These are phyloP conservation scores for Lactarius hatsudake DNA, from an alignment of 768 basidiomycete species.

Conservation along the genomic window DNA sequence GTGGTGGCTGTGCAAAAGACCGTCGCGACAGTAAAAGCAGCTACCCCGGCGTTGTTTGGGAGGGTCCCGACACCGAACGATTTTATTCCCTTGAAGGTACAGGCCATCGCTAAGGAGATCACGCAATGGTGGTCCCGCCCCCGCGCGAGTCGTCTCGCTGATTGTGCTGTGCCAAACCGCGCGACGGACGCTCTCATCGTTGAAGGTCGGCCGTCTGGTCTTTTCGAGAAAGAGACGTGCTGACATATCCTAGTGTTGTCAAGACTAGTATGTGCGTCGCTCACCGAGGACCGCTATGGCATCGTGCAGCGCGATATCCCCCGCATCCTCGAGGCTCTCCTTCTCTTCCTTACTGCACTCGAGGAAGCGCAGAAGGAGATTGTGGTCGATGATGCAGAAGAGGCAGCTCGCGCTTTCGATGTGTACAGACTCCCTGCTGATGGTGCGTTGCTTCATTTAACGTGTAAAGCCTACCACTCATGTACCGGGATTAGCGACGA, in stretches of 20 bases:
- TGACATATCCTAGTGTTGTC: conserved; percentile 52
- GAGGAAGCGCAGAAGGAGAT: conserved; percentile 64
- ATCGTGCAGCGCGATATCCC: conserved; percentile 85
- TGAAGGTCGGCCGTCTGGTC: conserved; percentile 45
- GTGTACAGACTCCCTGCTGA: conserved; percentile 52
- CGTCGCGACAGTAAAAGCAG: conserved; percentile 29
- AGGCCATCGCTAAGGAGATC: conserved; percentile 31
- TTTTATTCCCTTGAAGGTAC: conserved; percentile 35
- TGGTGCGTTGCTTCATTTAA: conserved; percentile 44
- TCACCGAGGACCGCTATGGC: conserved; percentile 79
- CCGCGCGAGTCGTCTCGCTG: conserved; percentile 50
- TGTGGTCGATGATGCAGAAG: conserved; percentile 40
- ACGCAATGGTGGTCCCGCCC: conserved; percentile 57
- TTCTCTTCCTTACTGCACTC: conserved; percentile 61
- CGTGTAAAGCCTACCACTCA: not conserved
- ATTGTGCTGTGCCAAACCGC: conserved; percentile 54
- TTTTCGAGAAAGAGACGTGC: not conserved
- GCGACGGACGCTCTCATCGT: conserved; percentile 61
- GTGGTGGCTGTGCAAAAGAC: conserved; percentile 31
- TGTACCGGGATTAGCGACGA: conserved; percentile 47
- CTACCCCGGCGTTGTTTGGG: conserved; percentile 5
- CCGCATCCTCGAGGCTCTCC: conserved; percentile 71
- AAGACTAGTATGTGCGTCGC: conserved; percentile 64
- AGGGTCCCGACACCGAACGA: not conserved
- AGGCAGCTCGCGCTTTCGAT: conserved; percentile 56